Evolutionary conservation across 1,284 basidiomycete species (phyloP).

Genomic region (Ustilago esculenta): DNA sequence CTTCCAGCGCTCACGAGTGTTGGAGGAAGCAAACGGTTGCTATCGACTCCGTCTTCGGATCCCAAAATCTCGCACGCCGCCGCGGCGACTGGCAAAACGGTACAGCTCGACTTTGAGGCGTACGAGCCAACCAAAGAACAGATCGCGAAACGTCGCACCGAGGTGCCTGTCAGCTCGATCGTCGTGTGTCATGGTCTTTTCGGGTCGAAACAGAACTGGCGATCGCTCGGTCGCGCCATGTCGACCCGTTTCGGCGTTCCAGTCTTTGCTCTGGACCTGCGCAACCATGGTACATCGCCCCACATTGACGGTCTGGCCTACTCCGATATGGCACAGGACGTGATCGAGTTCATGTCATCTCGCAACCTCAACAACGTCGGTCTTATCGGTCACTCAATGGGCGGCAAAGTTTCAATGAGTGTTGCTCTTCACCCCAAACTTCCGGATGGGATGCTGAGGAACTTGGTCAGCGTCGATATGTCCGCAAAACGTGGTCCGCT

Average conservation of each 20-base stretch:
- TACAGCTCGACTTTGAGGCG: conserved; percentile 41
- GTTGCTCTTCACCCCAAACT: conserved; percentile 74
- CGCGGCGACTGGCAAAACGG: conserved; percentile 34
- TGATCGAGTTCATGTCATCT: conserved; percentile 71
- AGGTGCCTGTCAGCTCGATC: conserved; percentile 51
- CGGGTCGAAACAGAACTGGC: conserved; percentile 83
- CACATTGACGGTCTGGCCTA: conserved; percentile 79
- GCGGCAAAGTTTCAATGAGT: conserved; percentile 86
- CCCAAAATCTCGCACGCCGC: conserved; percentile 19
- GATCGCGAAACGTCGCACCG: conserved; percentile 5
- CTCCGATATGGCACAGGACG: conserved; percentile 75
- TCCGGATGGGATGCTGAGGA: conserved; percentile 69
- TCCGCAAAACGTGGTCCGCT: conserved; percentile 75
- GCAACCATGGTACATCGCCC: conserved; percentile 84
- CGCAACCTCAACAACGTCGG: conserved; percentile 71
- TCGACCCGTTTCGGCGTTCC: conserved; percentile 73
- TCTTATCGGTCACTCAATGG: conserved; percentile 87
- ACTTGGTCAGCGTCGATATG: conserved; percentile 83
- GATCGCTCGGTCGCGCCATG: conserved; percentile 76
- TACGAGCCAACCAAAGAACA: conserved; percentile 28
- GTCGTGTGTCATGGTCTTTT: conserved; percentile 71
- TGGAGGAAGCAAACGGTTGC: conserved; percentile 2
- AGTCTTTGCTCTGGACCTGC: conserved; percentile 80
- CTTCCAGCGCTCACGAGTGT: neutral
- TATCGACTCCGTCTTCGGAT: conserved; percentile 34